These are phyloP conservation scores for Strobilomyces echinocephalus DNA, from an alignment of 768 basidiomycete genomes.

Conservation along the genomic window DNA sequence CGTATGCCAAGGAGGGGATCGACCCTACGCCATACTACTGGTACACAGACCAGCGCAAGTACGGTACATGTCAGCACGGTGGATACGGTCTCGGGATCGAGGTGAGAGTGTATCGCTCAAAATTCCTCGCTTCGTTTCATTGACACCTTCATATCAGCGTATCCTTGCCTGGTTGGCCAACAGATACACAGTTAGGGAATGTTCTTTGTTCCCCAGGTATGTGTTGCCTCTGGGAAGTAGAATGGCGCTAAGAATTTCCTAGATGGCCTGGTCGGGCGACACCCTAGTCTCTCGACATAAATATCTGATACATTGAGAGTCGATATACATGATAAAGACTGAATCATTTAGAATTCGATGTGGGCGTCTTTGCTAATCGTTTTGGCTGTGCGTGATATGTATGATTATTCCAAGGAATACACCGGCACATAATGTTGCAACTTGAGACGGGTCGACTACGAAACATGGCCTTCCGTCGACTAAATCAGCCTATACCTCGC, in stretches of 20 bases:
- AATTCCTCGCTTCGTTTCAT: background rate
- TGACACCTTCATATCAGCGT: slow-evolving; percentile 47
- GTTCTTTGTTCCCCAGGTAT: slow-evolving; percentile 85
- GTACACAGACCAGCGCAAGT: slow-evolving; percentile 98
- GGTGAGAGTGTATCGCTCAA: slow-evolving; percentile 41
- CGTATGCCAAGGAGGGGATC: slow-evolving; percentile 88
- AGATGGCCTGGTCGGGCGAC: slow-evolving; percentile 88
- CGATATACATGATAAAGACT: background rate
- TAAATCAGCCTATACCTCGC: too few relatives aligned
- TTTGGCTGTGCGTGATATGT: too few relatives aligned
- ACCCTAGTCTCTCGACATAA: slow-evolving; percentile 41
- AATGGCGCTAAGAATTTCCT: slow-evolving; percentile 8
- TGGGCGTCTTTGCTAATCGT: background rate
- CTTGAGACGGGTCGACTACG: too few relatives aligned
- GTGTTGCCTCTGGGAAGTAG: background rate
- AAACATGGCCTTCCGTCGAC: too few relatives aligned
- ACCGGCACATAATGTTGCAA: too few relatives aligned
- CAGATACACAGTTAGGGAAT: slow-evolving; percentile 88
- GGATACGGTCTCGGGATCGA: slow-evolving; percentile 97
- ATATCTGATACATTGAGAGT: slow-evolving; percentile 13
- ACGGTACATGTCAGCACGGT: slow-evolving; percentile 96
- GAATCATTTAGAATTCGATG: background rate
- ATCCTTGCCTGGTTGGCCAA: slow-evolving; percentile 95
- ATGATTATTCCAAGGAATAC: too few relatives aligned
- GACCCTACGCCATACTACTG: slow-evolving; percentile 87